Base-by-base conservation (phyloP, 371 early-diverging fungal genomes). In the Zancudomyces culisetae region DNA sequence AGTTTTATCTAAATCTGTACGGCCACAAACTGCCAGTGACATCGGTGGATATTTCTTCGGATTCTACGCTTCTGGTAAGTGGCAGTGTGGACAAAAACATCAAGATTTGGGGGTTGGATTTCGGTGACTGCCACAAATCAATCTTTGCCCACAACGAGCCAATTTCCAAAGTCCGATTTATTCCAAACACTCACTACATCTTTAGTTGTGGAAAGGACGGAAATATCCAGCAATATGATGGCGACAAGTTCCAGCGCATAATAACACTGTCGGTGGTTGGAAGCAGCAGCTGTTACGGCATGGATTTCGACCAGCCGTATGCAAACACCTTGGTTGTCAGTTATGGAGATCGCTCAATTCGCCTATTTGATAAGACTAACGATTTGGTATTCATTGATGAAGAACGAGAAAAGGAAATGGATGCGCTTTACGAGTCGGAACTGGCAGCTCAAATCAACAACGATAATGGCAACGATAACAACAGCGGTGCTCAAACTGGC, bases 51-150 rank as follows among this genome's bases (percentile, higher is more conserved):
- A 93, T 97, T 53, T 91, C 95, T 1, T 85, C 87, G 0, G 96
- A 95, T 62, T 83, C 76, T 56, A 74, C 75, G 26, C 62, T 95
- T 57, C 75, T 97, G 60, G 83, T 85, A 24, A 90, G 94, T 1
- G 86, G 80, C 20, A 86, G 87, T 2, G 84, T 92, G 0, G 97
- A 97, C 73, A 96, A 96, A 73, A 87, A 88, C 51, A 78, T 95
- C 50, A 95, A 94, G 65, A 67, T 97, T 23, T 97, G 97, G 96
- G 96, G 97, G 45, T 70, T 94, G 56, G 97, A 97, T 66, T 97
- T 95, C 64, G 97, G 97, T 59, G 97, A 97, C 71, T 97, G 97
- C 61, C 97, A 91, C 66, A 80, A 83, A 60, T 87, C 88, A 39
- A 57, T 95, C 45, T 78, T 87, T 63, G 95, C 92, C 2, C 96